Base-by-base conservation (phyloP, 2,329 filamentous ascomycete genomes). In the Hypoxylon sp. region DNA sequence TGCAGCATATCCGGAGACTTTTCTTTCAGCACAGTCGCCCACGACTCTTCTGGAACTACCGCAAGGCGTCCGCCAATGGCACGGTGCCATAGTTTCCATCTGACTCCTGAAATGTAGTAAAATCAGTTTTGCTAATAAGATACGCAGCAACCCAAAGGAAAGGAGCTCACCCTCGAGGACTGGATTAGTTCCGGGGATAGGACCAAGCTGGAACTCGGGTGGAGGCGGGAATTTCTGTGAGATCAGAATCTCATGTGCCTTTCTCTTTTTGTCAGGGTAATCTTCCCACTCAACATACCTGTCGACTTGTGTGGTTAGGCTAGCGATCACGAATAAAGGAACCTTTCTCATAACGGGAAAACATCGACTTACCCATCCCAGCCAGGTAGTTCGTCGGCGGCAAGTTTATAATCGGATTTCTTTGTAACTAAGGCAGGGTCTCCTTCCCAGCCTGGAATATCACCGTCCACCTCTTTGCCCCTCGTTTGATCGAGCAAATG, bases 271-370 rank as follows among this genome's bases (percentile, higher is more conserved):
- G 52, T 91, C 88, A 0, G 90, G 90, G 59, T 91, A 90, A 11
- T 87, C 84, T 74, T 92, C 90, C 90, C 90, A 92, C 73, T 92
- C 90, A 5, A 93, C 83, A 67, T 91, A 92, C 6, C 87, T 75
- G 37, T 44, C 22, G 39, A 44, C 8, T 22, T 10, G 17, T 10
- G 17, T 22, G 17, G 17, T 44, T 44, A 44, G 39, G 17, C 39
- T 11, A 22, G 39, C 3, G 17, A 19, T 22, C 17, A 22, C 17
- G 6, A 44, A 22, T 22, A 44, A 22, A 44, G 8, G 14, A 19
- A 4, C 5, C 39, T 17, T 11, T 8, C 3, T 11, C 17, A 11
- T 22, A 22, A 22, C 4, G 11, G 17, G 2, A 22, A 44, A 9
- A 44, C 8, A 4, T 46, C 3, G n/a, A 59, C 72, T 67, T 64